Evolutionary conservation across 192 early-diverging fungal species (phyloP).

Genomic region (Radiomyces spectabilis): DNA sequence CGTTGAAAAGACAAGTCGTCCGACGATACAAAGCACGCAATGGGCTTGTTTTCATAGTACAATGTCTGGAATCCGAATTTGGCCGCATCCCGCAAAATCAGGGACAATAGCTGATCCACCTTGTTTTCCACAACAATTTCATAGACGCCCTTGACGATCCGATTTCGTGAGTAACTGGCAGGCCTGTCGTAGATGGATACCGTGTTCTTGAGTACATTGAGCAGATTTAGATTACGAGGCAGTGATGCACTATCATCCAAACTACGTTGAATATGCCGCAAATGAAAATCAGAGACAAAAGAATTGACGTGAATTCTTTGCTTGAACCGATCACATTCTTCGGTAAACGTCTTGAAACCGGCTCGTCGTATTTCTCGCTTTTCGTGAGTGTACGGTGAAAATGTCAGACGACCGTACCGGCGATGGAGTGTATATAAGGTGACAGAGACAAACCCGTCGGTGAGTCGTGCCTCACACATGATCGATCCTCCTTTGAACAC

Average conservation of each 20-base stretch:
- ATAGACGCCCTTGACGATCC: constrained; percentile 43
- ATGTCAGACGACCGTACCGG: constrained; percentile 40
- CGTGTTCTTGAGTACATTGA: constrained; percentile 41
- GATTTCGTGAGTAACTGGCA: constrained; percentile 42
- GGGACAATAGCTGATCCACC: constrained; percentile 1
- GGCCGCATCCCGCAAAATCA: constrained; percentile 6
- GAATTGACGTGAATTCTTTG: constrained; percentile 52
- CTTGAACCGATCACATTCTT: constrained; percentile 52
- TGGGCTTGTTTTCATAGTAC: constrained; percentile 25
- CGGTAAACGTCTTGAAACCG: constrained; percentile 41
- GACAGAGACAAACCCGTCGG: constrained; percentile 48
- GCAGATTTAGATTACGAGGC: constrained; percentile 33
- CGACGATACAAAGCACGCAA: constrained; percentile 34
- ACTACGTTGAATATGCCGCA: constrained; percentile 41
- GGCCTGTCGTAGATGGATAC: constrained; percentile 34
- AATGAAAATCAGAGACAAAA: constrained; percentile 54
- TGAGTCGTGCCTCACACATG: constrained; percentile 50
- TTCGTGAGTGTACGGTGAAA: constrained; percentile 21
- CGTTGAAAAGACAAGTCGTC: constrained; percentile 17
- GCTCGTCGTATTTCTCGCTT: constrained; percentile 28
- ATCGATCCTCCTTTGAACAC: constrained; percentile 46
- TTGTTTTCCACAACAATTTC: constrained; percentile 1
- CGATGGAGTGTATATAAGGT: constrained; percentile 51
- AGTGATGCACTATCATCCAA: constrained; percentile 26
- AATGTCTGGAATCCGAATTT: constrained; percentile 28